Percentiles rank a stretch among this genome's conserved stretches.
Conservation (phyloP, 2,329 filamentous ascomycete species). For the Epichloe gansuensis region DNA sequence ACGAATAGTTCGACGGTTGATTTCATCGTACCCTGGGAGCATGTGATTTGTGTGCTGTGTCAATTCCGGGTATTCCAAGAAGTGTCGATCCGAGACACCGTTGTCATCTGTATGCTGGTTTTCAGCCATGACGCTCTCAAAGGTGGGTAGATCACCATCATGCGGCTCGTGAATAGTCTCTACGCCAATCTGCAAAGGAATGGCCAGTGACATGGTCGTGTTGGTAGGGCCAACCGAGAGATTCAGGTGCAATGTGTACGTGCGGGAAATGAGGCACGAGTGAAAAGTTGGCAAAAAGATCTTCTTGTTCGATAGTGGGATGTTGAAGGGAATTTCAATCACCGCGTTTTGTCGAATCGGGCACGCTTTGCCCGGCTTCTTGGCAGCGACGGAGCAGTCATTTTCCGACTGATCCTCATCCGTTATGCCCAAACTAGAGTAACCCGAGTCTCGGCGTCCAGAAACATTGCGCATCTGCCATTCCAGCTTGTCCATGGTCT, state of each 20-base stretch:
- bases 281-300: conserved; percentile 45
- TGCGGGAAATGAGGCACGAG: conserved; percentile 42
- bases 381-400: conserved; percentile 13
- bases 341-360: conserved; percentile 27
- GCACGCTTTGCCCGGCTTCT: conserved; percentile 15
- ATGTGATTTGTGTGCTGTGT: conserved; percentile 19
- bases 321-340: conserved; percentile 33
- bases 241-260: conserved; percentile 38
- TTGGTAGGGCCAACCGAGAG: conserved; percentile 30
- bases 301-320: conserved; percentile 35
- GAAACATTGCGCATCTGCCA: conserved; percentile 29
- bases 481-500: conserved; percentile 19
- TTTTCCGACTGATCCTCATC: conserved; percentile 24
- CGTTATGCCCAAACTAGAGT: conserved; percentile 28
- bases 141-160: conserved; percentile 30
- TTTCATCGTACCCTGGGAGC: conserved; percentile 28
- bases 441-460: conserved; percentile 39
- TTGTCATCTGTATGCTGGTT: conserved; percentile 31
- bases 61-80: conserved; percentile 22
- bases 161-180: conserved; percentile 22
- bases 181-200: conserved; percentile 41
- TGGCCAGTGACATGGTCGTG: conserved; percentile 28
- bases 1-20: conserved; percentile 15
- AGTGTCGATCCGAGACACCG: conserved; percentile 28
- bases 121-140: conserved; percentile 33